Percentiles rank a stretch among this genome's conserved stretches.
These are phyloP conservation scores for Physcomitrium patens DNA, from an alignment of 225 moss, liverwort and hornwort species.

Conservation along the genomic window DNA sequence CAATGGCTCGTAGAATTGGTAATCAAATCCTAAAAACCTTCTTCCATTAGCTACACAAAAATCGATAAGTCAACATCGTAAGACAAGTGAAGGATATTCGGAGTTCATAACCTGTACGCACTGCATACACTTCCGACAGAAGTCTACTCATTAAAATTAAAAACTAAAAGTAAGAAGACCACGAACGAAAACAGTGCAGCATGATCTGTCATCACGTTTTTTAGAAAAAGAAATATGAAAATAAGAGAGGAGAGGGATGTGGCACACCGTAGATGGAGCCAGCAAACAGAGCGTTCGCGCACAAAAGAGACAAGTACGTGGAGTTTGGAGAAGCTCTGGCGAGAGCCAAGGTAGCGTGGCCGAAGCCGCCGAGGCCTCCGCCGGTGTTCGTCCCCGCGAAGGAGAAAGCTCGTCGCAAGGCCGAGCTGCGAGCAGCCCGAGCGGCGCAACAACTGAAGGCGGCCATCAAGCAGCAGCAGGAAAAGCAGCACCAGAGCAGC, in stretches of 20 bases:
- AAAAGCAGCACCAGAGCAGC: too few species aligned
- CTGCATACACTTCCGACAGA: background rate
- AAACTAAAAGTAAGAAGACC: background rate
- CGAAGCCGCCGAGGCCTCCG: constrained; percentile 27
- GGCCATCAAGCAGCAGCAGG: constrained; percentile 11
- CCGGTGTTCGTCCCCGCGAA: constrained; percentile 22
- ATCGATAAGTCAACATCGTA: too few species aligned
- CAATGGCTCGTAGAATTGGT: constrained; percentile 28
- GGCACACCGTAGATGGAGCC: constrained; percentile 21
- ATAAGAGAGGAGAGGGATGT: too few species aligned
- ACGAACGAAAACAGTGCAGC: too few species aligned
- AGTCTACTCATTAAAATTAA: background rate
- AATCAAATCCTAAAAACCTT: background rate
- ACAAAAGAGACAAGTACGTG: constrained; percentile 11
- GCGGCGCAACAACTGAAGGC: constrained; percentile 20
- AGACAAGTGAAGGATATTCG: too few species aligned
- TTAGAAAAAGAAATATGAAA: too few species aligned
- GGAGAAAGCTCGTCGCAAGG: constrained; percentile 40
- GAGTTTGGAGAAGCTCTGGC: constrained; percentile 31
- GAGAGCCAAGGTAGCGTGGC: constrained; percentile 32
- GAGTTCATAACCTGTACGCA: background rate
- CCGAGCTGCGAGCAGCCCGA: constrained; percentile 15
- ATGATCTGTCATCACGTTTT: too few species aligned
- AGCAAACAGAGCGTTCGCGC: constrained; percentile 28
- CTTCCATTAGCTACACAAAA: too few species aligned